Conservation (phyloP, 2,329 filamentous ascomycete species). For the Aureobasidium zeae region DNA sequence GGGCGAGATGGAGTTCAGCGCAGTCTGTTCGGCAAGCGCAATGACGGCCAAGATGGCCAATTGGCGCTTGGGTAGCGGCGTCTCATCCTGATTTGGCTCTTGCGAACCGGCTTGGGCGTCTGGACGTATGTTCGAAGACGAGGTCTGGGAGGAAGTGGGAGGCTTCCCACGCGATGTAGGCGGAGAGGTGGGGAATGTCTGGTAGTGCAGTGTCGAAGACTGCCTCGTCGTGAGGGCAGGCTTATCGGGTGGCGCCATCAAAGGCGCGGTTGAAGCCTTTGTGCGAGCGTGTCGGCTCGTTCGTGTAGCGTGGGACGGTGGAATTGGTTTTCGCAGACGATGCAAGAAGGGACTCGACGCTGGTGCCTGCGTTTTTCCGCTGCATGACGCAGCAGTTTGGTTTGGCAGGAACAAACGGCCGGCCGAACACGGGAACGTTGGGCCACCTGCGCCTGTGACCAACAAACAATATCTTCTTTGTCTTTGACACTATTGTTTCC, state of each 20-base stretch:
- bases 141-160: conserved; percentile 33
- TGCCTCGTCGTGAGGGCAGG: conserved; percentile 20
- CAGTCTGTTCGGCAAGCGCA: conserved; percentile 87
- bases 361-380: too few relatives aligned
- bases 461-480: too few relatives aligned
- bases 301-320: neutral
- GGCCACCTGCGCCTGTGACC: too few relatives aligned
- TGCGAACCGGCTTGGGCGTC: conserved; percentile 27
- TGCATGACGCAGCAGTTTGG: too few relatives aligned
- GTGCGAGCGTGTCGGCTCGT: neutral
- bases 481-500: too few relatives aligned
- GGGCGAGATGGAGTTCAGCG: conserved; percentile 89
- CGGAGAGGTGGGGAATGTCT: conserved; percentile 70
- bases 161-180: conserved; percentile 44
- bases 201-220: conserved; percentile 58
- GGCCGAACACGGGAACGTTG: too few relatives aligned
- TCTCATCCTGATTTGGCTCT: conserved; percentile 41
- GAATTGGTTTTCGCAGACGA: too few relatives aligned
- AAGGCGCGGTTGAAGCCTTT: neutral
- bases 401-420: too few relatives aligned
- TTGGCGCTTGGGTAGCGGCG: conserved; percentile 74
- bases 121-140: conserved; percentile 20
- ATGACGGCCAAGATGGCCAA: conserved; percentile 78
- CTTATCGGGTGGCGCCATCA: conserved; percentile 10
- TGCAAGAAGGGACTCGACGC: too few relatives aligned